phyloP scores from a whole-genome alignment of 257 asterid genomes.

The Scutellaria barbata region DNA sequence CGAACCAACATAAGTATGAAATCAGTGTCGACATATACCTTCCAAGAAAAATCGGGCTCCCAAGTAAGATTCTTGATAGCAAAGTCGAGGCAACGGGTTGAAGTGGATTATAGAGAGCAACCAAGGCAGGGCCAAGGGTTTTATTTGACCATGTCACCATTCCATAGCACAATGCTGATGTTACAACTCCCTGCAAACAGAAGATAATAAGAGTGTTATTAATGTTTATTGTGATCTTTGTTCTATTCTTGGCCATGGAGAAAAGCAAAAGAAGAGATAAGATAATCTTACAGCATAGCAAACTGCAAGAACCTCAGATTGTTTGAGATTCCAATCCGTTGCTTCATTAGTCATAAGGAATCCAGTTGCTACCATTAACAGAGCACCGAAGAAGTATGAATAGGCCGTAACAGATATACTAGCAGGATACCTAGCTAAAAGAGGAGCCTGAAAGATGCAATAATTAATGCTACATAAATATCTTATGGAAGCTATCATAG shows the following conservation, averaged over 20 bases:
- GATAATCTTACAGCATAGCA: slow-evolving; percentile 80
- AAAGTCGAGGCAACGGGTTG: slow-evolving; percentile 94
- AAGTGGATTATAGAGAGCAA: slow-evolving; percentile 86
- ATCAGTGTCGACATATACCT: slow-evolving; percentile 52
- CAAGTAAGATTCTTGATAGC: slow-evolving; percentile 81
- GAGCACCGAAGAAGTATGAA: slow-evolving; percentile 78
- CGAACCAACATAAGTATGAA: neutral
- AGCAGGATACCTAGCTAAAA: slow-evolving; percentile 87
- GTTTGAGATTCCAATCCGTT: slow-evolving; percentile 76
- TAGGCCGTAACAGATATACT: slow-evolving; percentile 87
- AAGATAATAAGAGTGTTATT: neutral
- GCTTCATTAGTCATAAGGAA: slow-evolving; percentile 56
- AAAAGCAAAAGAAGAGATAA: neutral
- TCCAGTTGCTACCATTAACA: slow-evolving; percentile 70
- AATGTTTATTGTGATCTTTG: too few species aligned
- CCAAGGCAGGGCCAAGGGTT: slow-evolving; percentile 87
- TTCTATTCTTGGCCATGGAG: too few species aligned
- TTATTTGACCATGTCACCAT: slow-evolving; percentile 87
- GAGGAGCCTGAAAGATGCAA: slow-evolving; percentile 66
- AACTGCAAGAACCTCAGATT: slow-evolving; percentile 76
- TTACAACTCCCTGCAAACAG: slow-evolving; percentile 69
- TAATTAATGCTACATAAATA: neutral
- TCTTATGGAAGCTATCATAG: neutral
- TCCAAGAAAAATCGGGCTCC: slow-evolving; percentile 93
- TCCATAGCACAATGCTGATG: slow-evolving; percentile 91